Evolutionary conservation across 2,329 filamentous ascomycete species (phyloP).

Genomic region (Didymosphaeria variabile): DNA sequence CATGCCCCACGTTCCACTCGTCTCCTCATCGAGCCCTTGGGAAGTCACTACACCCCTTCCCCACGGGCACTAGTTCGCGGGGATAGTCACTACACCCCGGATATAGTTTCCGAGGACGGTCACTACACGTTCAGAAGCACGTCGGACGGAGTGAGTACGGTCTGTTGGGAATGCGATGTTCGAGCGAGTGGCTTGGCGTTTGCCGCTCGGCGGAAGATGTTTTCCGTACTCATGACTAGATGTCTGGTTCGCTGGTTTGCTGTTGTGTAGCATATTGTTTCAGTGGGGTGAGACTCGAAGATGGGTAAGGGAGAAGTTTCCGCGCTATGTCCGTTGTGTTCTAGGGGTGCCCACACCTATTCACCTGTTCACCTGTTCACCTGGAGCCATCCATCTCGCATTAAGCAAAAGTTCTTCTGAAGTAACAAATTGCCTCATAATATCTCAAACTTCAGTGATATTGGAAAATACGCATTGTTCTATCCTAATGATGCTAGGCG

Average conservation of each 20-base stretch:
- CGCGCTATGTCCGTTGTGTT: no score
- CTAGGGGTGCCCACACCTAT: no score
- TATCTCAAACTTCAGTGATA: background rate
- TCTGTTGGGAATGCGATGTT: background rate
- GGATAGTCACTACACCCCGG: slow-evolving; percentile 28
- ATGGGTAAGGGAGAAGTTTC: no score
- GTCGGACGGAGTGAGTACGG: background rate
- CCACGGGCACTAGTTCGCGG: slow-evolving; percentile 18
- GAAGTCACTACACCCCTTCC: background rate
- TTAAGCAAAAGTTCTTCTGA: no score
- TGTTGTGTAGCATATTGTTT: no score
- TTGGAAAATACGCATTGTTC: background rate
- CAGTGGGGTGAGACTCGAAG: no score
- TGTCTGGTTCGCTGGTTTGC: no score
- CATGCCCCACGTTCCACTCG: background rate
- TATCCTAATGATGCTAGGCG: background rate
- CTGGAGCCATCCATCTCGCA: no score
- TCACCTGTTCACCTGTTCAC: no score
- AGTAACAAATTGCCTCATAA: background rate
- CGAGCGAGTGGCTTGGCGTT: background rate
- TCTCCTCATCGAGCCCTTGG: background rate
- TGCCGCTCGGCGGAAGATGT: background rate
- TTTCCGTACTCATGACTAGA: background rate
- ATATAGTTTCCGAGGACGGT: slow-evolving; percentile 10
- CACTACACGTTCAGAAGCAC: background rate